These are phyloP conservation scores for Grosmannia penicillata DNA, from an alignment of 2,329 filamentous ascomycete species.

Conservation along the genomic window DNA sequence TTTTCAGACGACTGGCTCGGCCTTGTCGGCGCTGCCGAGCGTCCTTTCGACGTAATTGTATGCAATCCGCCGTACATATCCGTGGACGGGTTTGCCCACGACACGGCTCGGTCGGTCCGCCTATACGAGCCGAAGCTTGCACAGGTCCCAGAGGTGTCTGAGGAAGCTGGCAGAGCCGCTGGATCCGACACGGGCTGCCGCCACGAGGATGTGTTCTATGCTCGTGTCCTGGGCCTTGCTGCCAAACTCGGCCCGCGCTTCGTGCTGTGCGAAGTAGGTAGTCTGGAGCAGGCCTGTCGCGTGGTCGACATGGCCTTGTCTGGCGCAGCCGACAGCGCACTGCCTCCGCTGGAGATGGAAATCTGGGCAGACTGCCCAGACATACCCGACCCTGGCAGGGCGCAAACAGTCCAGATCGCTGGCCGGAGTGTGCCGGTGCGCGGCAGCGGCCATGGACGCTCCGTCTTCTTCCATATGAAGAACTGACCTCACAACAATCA, in stretches of 20 bases:
- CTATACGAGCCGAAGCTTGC: constrained; percentile 70
- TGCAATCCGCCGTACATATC: constrained; percentile 93
- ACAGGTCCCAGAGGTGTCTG: constrained; percentile 39
- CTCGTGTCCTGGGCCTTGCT: constrained; percentile 43
- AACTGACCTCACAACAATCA: no score
- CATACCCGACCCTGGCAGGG: constrained; percentile 16
- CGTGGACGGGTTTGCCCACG: constrained; percentile 39
- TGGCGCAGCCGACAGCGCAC: constrained; percentile 10
- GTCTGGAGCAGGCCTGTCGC: constrained; percentile 49
- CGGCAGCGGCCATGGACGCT: constrained; percentile 33
- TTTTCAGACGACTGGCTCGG: constrained; percentile 27
- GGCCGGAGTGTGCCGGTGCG: constrained; percentile 20
- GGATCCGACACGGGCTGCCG: constrained; percentile 7
- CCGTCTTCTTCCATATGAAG: constrained; percentile 24
- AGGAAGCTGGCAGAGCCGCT: neutral
- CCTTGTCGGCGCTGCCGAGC: neutral
- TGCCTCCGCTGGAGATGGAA: constrained; percentile 34
- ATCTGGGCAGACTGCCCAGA: constrained; percentile 60
- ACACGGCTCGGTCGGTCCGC: constrained; percentile 60
- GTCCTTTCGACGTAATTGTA: constrained; percentile 48
- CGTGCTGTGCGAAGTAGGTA: constrained; percentile 58
- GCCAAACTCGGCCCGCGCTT: constrained; percentile 32
- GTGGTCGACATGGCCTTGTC: constrained; percentile 36
- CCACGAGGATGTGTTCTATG: constrained; percentile 51
- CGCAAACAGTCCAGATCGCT: constrained; percentile 10